Conservation (phyloP, 371 early-diverging fungal species). For the Mucor indicus region DNA sequence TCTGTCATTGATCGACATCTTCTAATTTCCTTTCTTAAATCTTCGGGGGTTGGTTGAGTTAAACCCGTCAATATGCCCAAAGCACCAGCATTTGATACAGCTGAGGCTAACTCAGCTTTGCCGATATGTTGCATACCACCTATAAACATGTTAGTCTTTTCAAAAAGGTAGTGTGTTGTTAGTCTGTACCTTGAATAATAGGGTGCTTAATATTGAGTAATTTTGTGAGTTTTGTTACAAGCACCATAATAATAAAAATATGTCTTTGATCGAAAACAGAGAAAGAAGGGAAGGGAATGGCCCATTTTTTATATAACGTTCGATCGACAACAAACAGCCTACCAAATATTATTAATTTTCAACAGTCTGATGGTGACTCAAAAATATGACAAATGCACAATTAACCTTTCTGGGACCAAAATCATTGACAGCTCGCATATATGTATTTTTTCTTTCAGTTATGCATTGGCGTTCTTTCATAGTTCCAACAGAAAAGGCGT, state of each 20-base stretch:
- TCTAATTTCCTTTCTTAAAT: slow-evolving; percentile 65
- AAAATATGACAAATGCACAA: too few relatives aligned
- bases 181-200: slow-evolving; percentile 40
- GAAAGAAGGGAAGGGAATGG: too few relatives aligned
- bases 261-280: too few relatives aligned
- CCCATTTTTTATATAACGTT: too few relatives aligned
- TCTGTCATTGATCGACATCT: slow-evolving; percentile 69
- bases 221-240: slow-evolving; percentile 59
- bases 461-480: too few relatives aligned
- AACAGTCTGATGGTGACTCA: too few relatives aligned
- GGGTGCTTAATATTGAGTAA: slow-evolving; percentile 67
- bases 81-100: slow-evolving; percentile 96
- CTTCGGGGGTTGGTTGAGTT: slow-evolving; percentile 80
- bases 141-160: background rate
- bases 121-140: slow-evolving; percentile 58
- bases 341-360: too few relatives aligned
- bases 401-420: too few relatives aligned
- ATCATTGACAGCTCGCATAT: too few relatives aligned
- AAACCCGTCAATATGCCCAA: slow-evolving; percentile 90
- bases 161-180: background rate
- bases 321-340: too few relatives aligned
- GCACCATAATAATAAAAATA: slow-evolving; percentile 50
- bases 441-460: too few relatives aligned
- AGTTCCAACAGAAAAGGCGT: too few relatives aligned
- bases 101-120: slow-evolving; percentile 72